These are phyloP conservation scores for Pyrenopolyporus hunteri DNA, from an alignment of 495 filamentous ascomycete species.

Conservation along the genomic window DNA sequence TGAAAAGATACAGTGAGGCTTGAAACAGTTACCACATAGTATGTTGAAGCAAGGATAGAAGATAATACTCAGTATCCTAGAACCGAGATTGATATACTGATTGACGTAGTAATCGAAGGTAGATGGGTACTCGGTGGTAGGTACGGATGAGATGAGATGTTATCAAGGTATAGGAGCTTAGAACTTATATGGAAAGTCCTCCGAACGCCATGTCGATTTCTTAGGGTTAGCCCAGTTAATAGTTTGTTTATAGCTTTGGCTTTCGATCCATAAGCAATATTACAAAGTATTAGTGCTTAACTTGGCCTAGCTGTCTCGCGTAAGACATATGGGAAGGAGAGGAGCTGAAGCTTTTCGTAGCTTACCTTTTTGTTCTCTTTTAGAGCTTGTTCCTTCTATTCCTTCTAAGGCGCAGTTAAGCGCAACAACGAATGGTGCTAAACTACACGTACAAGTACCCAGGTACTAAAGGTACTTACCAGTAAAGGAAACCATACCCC, in stretches of 20 bases:
- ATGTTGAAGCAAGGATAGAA: too few relatives aligned
- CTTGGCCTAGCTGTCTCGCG: background rate
- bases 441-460: background rate
- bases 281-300: background rate
- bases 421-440: too few relatives aligned
- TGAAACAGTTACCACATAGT: too few relatives aligned
- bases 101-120: too few relatives aligned
- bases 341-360: background rate
- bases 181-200: conserved; percentile 12
- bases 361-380: background rate
- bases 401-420: conserved; percentile 1
- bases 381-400: background rate
- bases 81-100: too few relatives aligned
- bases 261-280: background rate
- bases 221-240: background rate
- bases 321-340: too few relatives aligned
- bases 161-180: conserved; percentile 16
- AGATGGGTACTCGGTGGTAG: too few relatives aligned
- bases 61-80: too few relatives aligned
- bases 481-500: background rate
- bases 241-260: background rate
- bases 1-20: too few relatives aligned
- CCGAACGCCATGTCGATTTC: background rate
- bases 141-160: too few relatives aligned
- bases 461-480: conserved; percentile 15